Evolutionary conservation across 306 rosid genomes (phyloP).

Genomic region (Cyclanthera cordifolia): DNA sequence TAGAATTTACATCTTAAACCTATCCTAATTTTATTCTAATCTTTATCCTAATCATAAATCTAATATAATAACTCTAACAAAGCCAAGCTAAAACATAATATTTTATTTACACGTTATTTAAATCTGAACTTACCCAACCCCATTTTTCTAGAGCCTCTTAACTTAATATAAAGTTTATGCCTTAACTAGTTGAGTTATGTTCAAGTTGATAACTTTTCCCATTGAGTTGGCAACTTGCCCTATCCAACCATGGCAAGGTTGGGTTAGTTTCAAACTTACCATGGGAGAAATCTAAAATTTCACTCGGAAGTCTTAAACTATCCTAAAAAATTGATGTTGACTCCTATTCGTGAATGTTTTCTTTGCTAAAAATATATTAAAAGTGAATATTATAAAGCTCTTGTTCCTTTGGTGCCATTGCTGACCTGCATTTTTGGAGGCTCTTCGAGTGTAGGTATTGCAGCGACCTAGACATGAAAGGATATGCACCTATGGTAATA

Average conservation of each 20-base stretch:
- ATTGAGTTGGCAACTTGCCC: neutral
- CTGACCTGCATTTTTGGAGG: neutral
- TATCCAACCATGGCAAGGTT: neutral
- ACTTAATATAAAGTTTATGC: no score
- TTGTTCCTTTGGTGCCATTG: neutral
- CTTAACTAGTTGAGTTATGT: no score
- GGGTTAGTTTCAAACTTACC: neutral
- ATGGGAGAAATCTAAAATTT: neutral
- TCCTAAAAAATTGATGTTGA: neutral
- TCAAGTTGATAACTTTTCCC: neutral
- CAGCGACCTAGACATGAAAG: neutral
- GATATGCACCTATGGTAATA: neutral
- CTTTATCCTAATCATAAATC: no score
- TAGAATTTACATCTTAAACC: no score
- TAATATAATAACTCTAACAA: no score
- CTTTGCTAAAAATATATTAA: neutral
- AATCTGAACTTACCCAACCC: no score
- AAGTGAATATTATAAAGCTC: neutral
- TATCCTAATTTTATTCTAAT: no score
- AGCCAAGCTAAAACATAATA: neutral
- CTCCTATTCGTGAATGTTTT: neutral
- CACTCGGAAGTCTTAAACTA: neutral
- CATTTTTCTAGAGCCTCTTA: no score
- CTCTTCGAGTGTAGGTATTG: neutral
- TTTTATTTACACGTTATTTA: neutral